Evolutionary conservation across 2,329 filamentous ascomycete genomes (phyloP).

Genomic region (Ophiostoma piceae): DNA sequence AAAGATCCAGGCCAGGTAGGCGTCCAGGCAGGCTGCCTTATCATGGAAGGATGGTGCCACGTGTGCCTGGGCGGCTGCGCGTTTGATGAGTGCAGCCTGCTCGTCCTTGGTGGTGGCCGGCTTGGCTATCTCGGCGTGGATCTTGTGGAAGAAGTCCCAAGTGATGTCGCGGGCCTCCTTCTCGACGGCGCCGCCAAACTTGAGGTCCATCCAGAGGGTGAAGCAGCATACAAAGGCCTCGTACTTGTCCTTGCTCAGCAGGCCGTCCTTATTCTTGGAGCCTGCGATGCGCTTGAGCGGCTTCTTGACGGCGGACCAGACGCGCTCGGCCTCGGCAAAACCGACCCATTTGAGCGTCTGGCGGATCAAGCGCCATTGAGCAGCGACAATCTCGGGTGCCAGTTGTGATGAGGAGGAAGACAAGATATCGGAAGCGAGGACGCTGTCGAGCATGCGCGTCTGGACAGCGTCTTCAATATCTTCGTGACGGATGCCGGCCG

Average conservation of each 20-base stretch:
- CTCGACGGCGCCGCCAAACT: conserved; percentile 29
- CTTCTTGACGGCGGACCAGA: conserved; percentile 29
- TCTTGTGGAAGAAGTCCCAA: conserved; percentile 30
- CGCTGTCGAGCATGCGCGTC: conserved; percentile 37
- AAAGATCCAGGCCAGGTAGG: conserved; percentile 27
- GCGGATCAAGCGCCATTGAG: conserved; percentile 30
- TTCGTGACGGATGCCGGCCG: conserved; percentile 40
- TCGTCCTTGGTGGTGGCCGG: conserved; percentile 15
- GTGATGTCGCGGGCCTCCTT: conserved; percentile 30
- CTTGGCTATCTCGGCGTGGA: conserved; percentile 27
- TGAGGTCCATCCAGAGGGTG: conserved; percentile 32
- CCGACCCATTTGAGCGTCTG: conserved; percentile 31
- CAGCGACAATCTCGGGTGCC: conserved; percentile 12
- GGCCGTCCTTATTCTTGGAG: conserved; percentile 16
- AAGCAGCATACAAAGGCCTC: conserved; percentile 34
- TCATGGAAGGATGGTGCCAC: neutral
- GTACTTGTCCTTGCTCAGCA: conserved; percentile 30
- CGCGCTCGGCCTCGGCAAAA: conserved; percentile 27
- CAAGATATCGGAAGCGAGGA: conserved; percentile 25
- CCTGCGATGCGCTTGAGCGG: conserved; percentile 10
- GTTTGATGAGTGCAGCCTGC: conserved; percentile 4
- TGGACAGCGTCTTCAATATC: conserved; percentile 41
- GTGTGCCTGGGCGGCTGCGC: neutral
- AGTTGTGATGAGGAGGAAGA: neutral
- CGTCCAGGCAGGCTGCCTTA: neutral